Evolutionary conservation across 2,329 filamentous ascomycete species (phyloP).

Genomic region (Tolypocladium pustulatum): DNA sequence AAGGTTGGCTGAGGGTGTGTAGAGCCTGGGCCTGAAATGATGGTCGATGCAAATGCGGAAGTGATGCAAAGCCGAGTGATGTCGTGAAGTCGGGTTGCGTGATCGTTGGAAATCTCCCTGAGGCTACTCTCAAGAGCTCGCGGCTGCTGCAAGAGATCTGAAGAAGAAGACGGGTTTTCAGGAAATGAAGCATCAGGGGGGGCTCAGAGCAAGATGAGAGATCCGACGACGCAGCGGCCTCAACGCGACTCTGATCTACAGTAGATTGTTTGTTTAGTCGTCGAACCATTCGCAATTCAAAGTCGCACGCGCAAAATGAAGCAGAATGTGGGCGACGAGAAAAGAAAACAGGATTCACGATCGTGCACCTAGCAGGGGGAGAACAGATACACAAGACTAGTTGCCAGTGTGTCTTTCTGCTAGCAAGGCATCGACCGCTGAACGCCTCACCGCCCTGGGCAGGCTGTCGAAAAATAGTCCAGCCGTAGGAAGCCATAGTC

Average conservation of each 20-base stretch:
- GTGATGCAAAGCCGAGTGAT: background rate
- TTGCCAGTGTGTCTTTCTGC: background rate
- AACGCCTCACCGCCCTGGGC: background rate
- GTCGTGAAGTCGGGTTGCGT: background rate
- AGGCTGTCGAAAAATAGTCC: background rate
- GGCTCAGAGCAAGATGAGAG: background rate
- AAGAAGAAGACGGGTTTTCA: background rate
- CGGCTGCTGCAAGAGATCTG: background rate
- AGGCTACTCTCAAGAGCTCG: background rate
- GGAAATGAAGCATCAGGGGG: background rate
- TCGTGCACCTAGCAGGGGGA: background rate
- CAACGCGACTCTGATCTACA: background rate
- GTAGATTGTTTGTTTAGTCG: background rate
- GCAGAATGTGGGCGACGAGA: background rate
- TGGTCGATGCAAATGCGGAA: background rate
- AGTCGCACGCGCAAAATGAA: background rate
- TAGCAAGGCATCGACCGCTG: background rate
- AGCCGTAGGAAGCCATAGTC: rapidly evolving
- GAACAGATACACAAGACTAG: background rate
- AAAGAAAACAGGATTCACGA: background rate
- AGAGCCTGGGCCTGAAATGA: background rate
- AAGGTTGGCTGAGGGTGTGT: background rate
- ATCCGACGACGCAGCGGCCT: background rate
- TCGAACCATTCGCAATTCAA: background rate
- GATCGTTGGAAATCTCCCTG: background rate